Conservation (phyloP, 2,329 filamentous ascomycete species). For the Colletotrichum spaethianum region DNA sequence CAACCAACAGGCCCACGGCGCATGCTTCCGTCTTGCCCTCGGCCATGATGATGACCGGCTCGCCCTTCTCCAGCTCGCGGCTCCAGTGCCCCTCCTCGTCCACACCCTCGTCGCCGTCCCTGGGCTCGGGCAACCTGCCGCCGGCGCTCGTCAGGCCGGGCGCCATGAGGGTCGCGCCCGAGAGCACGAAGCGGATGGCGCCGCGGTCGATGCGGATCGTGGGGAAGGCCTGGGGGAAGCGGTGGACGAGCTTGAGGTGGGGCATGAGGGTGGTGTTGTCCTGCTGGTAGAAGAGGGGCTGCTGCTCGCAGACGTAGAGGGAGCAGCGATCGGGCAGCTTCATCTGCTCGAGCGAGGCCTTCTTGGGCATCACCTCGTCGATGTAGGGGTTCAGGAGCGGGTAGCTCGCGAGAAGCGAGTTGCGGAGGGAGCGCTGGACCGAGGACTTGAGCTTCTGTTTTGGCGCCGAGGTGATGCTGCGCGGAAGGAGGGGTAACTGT, state of each 20-base stretch:
- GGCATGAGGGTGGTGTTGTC: slow-evolving; percentile 83
- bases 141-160: slow-evolving; percentile 90
- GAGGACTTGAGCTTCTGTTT: slow-evolving; percentile 99
- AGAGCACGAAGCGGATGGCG: slow-evolving; percentile 96
- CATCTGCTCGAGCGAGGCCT: slow-evolving; percentile 88
- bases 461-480: slow-evolving; percentile 80
- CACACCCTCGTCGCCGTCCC: slow-evolving; percentile 59
- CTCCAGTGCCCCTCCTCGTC: slow-evolving; percentile 71
- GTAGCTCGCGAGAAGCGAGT: slow-evolving; percentile 86
- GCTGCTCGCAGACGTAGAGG: slow-evolving; percentile 85
- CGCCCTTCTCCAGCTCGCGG: slow-evolving; percentile 81
- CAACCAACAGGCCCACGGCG: slow-evolving; percentile 86
- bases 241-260: slow-evolving; percentile 90
- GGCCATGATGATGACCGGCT: slow-evolving; percentile 89
- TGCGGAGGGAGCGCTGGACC: slow-evolving; percentile 87
- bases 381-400: slow-evolving; percentile 89
- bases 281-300: slow-evolving; percentile 93
- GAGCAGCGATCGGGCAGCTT: slow-evolving; percentile 93
- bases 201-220: slow-evolving; percentile 93
- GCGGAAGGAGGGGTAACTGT: slow-evolving; percentile 43
- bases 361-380: slow-evolving; percentile 96
- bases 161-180: slow-evolving; percentile 95
- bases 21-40: slow-evolving; percentile 96
- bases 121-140: slow-evolving; percentile 78
- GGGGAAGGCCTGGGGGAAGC: slow-evolving; percentile 87